Conservation (phyloP, 2,329 filamentous ascomycete species). For the Elsinoe necatrix region DNA sequence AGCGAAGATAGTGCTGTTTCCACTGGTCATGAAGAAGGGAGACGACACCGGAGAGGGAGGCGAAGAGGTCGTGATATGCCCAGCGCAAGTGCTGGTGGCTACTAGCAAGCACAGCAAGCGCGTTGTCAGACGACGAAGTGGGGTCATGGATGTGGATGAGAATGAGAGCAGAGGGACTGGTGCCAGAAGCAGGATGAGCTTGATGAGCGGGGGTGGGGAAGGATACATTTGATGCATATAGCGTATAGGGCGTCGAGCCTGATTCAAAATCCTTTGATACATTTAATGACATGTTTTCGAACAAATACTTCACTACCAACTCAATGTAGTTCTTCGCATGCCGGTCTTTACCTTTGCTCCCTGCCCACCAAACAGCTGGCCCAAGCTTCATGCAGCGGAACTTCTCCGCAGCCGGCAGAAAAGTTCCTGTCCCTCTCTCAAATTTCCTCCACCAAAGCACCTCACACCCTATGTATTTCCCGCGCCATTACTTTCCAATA, state of each 20-base stretch:
- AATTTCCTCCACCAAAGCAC: not conserved
- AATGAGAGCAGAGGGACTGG: slow-evolving; percentile 24
- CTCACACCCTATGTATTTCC: not conserved
- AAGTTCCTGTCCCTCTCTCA: slow-evolving; percentile 5
- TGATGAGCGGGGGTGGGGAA: slow-evolving; percentile 24
- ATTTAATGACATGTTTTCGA: not conserved
- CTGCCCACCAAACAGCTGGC: slow-evolving; percentile 22
- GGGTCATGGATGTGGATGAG: slow-evolving; percentile 41
- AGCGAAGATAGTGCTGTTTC: slow-evolving; percentile 89
- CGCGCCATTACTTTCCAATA: not conserved
- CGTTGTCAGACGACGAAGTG: slow-evolving; percentile 42
- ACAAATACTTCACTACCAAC: too few relatives aligned
- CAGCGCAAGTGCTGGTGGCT: slow-evolving; percentile 83
- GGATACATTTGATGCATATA: slow-evolving; percentile 9
- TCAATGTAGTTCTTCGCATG: too few relatives aligned
- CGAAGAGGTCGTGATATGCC: slow-evolving; percentile 90
- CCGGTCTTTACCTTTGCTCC: too few relatives aligned
- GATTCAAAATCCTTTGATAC: not conserved
- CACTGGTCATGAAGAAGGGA: slow-evolving; percentile 90
- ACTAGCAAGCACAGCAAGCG: slow-evolving; percentile 37
- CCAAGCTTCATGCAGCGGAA: slow-evolving; percentile 17
- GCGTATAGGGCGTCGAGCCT: not conserved
- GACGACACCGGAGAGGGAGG: slow-evolving; percentile 80
- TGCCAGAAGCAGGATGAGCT: slow-evolving; percentile 22
- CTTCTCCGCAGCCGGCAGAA: slow-evolving; percentile 4